Base-by-base conservation (phyloP, 2,329 filamentous ascomycete genomes). In the Arachnomyces sp. region DNA sequence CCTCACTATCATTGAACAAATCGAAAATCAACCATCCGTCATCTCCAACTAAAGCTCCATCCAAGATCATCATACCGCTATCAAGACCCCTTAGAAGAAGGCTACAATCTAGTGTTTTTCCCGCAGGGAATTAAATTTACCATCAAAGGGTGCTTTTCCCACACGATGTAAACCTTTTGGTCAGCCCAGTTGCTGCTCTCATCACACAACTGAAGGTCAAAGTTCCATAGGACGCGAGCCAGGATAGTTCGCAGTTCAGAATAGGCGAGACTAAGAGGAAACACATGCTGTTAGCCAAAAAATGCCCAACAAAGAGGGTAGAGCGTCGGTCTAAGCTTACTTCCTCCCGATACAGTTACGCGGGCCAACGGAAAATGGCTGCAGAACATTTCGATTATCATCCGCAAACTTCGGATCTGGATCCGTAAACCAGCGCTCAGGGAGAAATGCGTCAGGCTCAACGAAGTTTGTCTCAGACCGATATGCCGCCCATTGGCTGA, bases 131-230 rank as follows among this genome's bases (percentile, higher is more conserved):
- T 66, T 48, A 68, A 41, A 37, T 59, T 47, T 3, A 65, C 56
- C 25, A 60, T 56, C 34, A 69, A 46, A 13, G 57, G 50, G 0
- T 52, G 54, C 47, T 70, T 70, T 4, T 63, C 43, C 68, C 68
- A 71, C 29, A 69, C 46, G 4, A 60, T 46, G 36, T 54, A 68
- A 13, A 60, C 53, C 36, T 54, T 56, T 45, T 71, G 68, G 5
- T 55, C 50, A 12, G 50, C 48, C 69, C 69, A 72, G 18, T 56
- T 44, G 3, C 47, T 28, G 25, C 57, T 57, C n/a, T 63, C 57
- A 4, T 65, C 53, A 1, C 57, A 59, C 21, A 45, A 35, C 30
- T 45, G 16, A 21, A 45, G 36, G 15, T 45, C 36, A 39, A 42
- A 45, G 18, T 45, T 36, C 43, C 43, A 45, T 25, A 45, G 39